Percentiles rank a stretch among this genome's conserved stretches.
phyloP scores from a whole-genome alignment of 441 rosid species.

The Croton laevigatus region DNA sequence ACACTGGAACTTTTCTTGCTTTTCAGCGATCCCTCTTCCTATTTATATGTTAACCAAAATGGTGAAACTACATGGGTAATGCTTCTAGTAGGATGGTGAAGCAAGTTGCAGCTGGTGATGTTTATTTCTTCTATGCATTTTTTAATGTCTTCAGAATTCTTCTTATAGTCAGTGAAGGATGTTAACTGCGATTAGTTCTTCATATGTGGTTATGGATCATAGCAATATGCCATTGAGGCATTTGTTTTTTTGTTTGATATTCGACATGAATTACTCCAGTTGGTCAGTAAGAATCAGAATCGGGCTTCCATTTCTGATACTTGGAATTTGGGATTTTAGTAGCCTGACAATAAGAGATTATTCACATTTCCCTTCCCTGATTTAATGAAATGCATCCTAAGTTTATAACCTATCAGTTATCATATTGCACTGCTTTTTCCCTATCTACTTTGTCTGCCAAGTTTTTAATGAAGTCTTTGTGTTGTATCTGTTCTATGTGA shows the following conservation, averaged over 20 bases:
- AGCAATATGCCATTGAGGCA: background rate
- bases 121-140: too few species aligned
- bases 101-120: too few species aligned
- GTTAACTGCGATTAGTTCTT: background rate
- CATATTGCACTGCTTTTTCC: background rate
- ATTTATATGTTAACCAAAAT: too few species aligned
- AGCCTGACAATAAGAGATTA: background rate
- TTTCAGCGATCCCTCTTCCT: too few species aligned
- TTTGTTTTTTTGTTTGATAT: background rate
- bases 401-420: background rate
- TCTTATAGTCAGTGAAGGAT: background rate
- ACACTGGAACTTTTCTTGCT: too few species aligned
- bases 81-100: too few species aligned
- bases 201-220: background rate
- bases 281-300: background rate
- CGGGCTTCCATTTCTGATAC: background rate
- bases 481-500: background rate
- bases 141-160: too few species aligned
- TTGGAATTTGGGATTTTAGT: background rate
- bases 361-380: background rate
- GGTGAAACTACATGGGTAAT: too few species aligned
- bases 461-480: background rate
- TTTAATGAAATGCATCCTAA: background rate
- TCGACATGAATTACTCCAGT: background rate
- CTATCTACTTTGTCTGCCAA: background rate